Evolutionary conservation across 2,329 filamentous ascomycete genomes (phyloP).

Genomic region (Aspergillus fischeri): DNA sequence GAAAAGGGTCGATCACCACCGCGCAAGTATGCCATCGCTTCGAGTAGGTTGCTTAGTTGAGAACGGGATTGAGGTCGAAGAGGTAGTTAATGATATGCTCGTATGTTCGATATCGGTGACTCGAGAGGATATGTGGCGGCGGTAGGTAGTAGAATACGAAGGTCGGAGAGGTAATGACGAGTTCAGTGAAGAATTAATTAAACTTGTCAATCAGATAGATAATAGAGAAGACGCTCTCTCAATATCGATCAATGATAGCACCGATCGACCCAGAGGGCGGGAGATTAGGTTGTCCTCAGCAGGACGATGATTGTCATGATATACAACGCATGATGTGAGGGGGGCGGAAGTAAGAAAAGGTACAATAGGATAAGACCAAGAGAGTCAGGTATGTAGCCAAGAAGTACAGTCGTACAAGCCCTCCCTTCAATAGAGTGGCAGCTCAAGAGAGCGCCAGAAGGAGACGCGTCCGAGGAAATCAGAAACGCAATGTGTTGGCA

Average conservation of each 20-base stretch:
- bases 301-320: constrained; percentile 42
- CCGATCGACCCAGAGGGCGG: constrained; percentile 26
- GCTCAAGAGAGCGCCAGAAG: constrained; percentile 26
- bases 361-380: constrained; percentile 9
- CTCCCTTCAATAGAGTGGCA: constrained; percentile 21
- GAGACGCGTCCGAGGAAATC: constrained; percentile 22
- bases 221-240: constrained; percentile 20
- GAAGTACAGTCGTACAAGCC: constrained; percentile 21
- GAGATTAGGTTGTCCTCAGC: constrained; percentile 28
- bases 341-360: constrained; percentile 9
- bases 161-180: constrained; percentile 8
- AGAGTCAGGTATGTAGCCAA: constrained; percentile 20
- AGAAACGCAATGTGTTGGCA: constrained; percentile 23
- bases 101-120: constrained; percentile 7
- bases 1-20: constrained; percentile 31
- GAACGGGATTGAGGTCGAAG: constrained; percentile 3
- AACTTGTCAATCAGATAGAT: constrained; percentile 10
- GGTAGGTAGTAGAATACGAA: neutral
- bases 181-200: constrained; percentile 9
- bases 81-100: constrained; percentile 7
- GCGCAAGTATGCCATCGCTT: constrained; percentile 31
- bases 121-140: constrained; percentile 9
- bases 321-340: constrained; percentile 34
- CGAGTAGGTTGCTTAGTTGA: constrained; percentile 1
- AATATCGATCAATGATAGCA: constrained; percentile 24